Percentiles rank a stretch among this genome's conserved stretches.
Conservation (phyloP, 1,139 yeast genomes). For the Taphrina confusa region DNA sequence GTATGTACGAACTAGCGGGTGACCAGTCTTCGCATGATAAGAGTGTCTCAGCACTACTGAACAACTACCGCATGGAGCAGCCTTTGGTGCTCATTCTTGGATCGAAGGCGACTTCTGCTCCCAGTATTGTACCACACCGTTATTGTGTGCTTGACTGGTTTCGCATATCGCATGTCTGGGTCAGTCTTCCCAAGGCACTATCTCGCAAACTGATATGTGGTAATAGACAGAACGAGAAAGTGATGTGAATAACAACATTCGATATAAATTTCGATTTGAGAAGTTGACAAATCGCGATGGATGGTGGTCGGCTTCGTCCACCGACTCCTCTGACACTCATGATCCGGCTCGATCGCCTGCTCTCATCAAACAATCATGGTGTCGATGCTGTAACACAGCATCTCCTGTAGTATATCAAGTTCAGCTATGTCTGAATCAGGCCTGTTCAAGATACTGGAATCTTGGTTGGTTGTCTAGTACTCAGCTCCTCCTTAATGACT, state of each 20-base stretch:
- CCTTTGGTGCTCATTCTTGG: constrained; percentile 35
- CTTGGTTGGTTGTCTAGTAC: not conserved
- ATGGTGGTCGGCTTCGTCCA: not conserved
- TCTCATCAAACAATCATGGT: not conserved
- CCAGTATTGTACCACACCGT: constrained; percentile 16
- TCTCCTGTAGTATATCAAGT: not conserved
- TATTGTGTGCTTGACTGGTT: constrained; percentile 37
- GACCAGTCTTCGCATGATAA: constrained; percentile 9
- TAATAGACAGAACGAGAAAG: constrained; percentile 14
- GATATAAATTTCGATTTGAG: constrained; percentile 35
- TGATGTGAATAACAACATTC: not conserved
- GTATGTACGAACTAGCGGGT: not conserved
- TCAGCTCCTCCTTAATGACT: not conserved
- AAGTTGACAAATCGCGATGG: not conserved
- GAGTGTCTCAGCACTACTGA: constrained; percentile 23
- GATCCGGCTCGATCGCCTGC: not conserved
- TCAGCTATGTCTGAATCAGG: not conserved
- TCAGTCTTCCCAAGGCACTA: not conserved
- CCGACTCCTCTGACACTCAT: not conserved
- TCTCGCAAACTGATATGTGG: not conserved
- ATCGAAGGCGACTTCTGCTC: constrained; percentile 10
- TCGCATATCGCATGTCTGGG: constrained; percentile 32
- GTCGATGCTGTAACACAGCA: not conserved
- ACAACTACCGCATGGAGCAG: constrained; percentile 4
- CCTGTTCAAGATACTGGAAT: not conserved